Evolutionary conservation across 2,329 filamentous ascomycete species (phyloP).

Genomic region (Colletotrichum tamarilloi): DNA sequence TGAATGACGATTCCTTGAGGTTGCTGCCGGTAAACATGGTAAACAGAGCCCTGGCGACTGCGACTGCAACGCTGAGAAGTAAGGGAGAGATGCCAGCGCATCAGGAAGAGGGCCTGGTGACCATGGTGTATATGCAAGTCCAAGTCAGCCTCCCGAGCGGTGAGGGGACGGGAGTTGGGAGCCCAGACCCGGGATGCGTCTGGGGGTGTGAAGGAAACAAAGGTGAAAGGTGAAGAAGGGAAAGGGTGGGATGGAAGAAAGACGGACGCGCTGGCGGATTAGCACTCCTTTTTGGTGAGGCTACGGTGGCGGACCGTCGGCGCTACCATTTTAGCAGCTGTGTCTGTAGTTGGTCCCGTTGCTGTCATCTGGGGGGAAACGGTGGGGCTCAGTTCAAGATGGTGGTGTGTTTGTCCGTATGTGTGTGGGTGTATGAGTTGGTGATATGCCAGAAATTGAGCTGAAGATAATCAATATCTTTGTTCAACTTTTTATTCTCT

Average conservation of each 20-base stretch:
- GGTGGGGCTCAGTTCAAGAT: constrained; percentile 14
- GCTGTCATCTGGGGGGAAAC: constrained; percentile 23
- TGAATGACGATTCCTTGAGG: constrained; percentile 13
- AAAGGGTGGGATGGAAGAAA: background rate
- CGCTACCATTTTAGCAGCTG: constrained; percentile 11
- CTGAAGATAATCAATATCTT: background rate
- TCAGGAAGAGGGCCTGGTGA: constrained; percentile 34
- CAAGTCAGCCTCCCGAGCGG: constrained; percentile 36
- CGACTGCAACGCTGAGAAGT: constrained; percentile 21
- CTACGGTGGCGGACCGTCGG: constrained; percentile 32
- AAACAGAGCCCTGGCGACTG: background rate
- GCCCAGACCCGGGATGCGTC: no score
- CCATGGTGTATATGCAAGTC: constrained; percentile 35
- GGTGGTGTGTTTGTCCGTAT: background rate
- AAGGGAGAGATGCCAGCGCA: constrained; percentile 34
- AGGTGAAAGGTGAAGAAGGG: background rate
- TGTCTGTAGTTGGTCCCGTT: background rate
- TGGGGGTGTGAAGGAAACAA: background rate
- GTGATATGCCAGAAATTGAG: background rate
- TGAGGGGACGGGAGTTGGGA: constrained; percentile 24
- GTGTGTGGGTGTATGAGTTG: background rate
- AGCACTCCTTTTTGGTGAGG: background rate
- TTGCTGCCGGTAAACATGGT: background rate
- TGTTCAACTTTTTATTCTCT: background rate
- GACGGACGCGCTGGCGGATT: background rate